A percentile compares a stretch with the other conserved stretches of the same genome.
These are phyloP conservation scores for Sporopachydermia lactativora DNA, from an alignment of 805 yeast species.

Conservation along the genomic window DNA sequence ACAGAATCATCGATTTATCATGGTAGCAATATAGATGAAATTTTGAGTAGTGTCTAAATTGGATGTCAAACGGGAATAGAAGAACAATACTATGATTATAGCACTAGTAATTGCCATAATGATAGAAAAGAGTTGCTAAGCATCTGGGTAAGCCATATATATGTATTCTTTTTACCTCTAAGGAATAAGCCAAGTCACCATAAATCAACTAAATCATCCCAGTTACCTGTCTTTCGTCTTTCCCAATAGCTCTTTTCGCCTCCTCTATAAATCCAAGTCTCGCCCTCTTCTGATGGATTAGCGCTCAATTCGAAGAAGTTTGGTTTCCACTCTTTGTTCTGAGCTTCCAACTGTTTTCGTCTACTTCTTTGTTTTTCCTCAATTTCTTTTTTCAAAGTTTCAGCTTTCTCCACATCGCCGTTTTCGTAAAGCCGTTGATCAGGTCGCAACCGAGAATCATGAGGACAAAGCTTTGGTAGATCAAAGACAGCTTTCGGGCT, in stretches of 20 bases:
- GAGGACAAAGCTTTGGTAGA: conserved; percentile 65
- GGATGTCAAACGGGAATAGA: too few species aligned
- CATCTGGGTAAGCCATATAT: too few species aligned
- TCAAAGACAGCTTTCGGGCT: conserved; percentile 33
- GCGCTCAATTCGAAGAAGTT: conserved; percentile 41
- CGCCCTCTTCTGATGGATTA: conserved; percentile 17
- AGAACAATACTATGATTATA: too few species aligned
- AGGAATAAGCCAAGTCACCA: conserved; percentile 30
- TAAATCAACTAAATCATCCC: conserved; percentile 39
- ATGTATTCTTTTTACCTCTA: too few species aligned
- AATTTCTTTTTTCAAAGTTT: conserved; percentile 44
- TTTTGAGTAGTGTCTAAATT: neutral
- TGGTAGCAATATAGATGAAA: neutral
- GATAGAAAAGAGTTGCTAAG: too few species aligned
- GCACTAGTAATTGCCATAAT: too few species aligned
- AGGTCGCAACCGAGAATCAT: conserved; percentile 84
- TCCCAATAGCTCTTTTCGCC: conserved; percentile 71
- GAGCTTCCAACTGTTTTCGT: conserved; percentile 41
- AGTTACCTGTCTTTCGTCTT: conserved; percentile 47
- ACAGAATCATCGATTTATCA: too few species aligned
- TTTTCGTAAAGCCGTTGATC: conserved; percentile 63
- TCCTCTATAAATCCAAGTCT: conserved; percentile 37
- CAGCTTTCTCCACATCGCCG: conserved; percentile 62
- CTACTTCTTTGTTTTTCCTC: conserved; percentile 76
- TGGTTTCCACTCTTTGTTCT: conserved; percentile 36